Conservation (phyloP, 345 rosid genomes). For the Gossypium sturtianum region DNA sequence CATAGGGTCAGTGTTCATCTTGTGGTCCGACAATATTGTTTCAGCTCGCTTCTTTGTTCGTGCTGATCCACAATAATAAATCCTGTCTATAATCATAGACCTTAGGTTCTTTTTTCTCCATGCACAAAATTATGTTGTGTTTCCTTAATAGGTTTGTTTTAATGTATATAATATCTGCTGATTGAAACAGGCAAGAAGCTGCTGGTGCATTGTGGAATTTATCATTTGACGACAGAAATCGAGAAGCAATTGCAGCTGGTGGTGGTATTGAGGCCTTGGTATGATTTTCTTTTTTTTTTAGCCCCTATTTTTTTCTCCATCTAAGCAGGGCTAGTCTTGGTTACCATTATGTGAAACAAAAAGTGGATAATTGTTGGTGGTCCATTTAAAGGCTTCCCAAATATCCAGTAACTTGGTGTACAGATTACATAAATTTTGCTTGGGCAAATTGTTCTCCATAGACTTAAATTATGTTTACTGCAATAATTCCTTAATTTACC, state of each 20-base stretch:
- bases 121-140: no score
- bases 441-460: background rate
- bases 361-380: background rate
- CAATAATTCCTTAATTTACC: background rate
- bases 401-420: background rate
- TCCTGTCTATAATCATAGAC: background rate
- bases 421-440: background rate
- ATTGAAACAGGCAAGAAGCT: slow-evolving; percentile 65
- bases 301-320: background rate
- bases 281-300: slow-evolving; percentile 18
- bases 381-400: background rate
- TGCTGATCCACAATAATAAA: background rate
- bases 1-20: background rate
- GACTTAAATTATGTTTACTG: background rate
- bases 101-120: background rate
- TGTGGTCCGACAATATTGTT: background rate
- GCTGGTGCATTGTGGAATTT: slow-evolving; percentile 89
- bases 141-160: background rate
- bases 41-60: background rate
- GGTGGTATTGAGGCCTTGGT: slow-evolving; percentile 95
- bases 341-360: background rate
- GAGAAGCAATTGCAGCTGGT: slow-evolving; percentile 83
- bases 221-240: slow-evolving; percentile 75
- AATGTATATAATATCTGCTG: background rate
- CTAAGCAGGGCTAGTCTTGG: background rate